These are phyloP conservation scores for Bifiguratus adelaidae DNA, from an alignment of 192 early-diverging fungal genomes.

Conservation along the genomic window DNA sequence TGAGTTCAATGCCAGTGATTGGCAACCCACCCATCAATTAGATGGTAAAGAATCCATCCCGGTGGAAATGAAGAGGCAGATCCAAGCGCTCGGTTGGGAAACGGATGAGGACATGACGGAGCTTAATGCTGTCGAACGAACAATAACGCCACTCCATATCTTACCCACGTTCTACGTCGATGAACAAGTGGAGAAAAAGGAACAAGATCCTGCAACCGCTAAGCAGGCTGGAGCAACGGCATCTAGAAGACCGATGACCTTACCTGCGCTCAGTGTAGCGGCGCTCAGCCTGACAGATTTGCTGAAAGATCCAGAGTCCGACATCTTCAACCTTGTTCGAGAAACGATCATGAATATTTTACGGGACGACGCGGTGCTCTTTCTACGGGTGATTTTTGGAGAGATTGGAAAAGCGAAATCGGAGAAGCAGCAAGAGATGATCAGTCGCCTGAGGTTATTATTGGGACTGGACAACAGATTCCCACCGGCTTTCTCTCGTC, in stretches of 20 bases:
- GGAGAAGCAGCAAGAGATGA: conserved; percentile 16
- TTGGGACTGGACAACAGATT: conserved; percentile 30
- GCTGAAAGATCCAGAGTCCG: conserved; percentile 34
- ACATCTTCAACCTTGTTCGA: conserved; percentile 24
- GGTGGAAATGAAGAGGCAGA: conserved; percentile 31
- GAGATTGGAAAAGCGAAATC: conserved; percentile 30
- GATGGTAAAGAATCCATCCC: conserved; percentile 34
- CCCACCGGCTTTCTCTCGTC: conserved; percentile 36
- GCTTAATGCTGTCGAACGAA: conserved; percentile 24
- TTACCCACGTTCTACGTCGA: conserved; percentile 38
- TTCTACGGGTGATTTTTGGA: conserved; percentile 34
- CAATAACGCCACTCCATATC: conserved; percentile 29
- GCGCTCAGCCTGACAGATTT: conserved; percentile 35
- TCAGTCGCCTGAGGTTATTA: conserved; percentile 30
- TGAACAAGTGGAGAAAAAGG: conserved; percentile 18
- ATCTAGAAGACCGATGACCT: conserved; percentile 13
- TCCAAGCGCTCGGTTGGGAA: conserved; percentile 41
- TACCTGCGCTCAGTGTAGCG: conserved; percentile 30
- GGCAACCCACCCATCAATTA: conserved; percentile 32
- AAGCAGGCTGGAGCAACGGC: background rate
- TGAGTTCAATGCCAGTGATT: conserved; percentile 39
- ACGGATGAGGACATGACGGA: conserved; percentile 31
- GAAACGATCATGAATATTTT: conserved; percentile 33
- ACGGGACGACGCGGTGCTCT: conserved; percentile 41
- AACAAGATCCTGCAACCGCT: conserved; percentile 6